Conservation (phyloP, 176 grass and related monocot species). For the Rhynchospora tenuis region DNA sequence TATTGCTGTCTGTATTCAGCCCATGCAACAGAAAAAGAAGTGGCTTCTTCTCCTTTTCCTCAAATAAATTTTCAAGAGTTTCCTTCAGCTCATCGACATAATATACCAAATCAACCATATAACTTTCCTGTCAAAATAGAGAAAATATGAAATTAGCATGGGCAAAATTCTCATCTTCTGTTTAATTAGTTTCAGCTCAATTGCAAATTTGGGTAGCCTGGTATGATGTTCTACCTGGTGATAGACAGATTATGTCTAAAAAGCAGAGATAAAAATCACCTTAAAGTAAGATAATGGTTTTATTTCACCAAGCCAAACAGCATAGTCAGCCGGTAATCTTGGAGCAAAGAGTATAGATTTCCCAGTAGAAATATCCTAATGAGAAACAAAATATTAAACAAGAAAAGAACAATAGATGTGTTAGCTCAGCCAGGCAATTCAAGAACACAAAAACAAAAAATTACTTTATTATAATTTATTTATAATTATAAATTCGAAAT, state of each 20-base stretch:
- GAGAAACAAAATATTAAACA: neutral
- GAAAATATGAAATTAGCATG: slow-evolving; percentile 2
- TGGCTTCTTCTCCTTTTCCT: slow-evolving; percentile 43
- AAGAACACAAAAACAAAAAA: neutral
- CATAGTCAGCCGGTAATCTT: slow-evolving; percentile 86
- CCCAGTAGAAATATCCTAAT: slow-evolving; percentile 74
- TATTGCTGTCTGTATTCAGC: slow-evolving; percentile 74
- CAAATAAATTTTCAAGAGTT: slow-evolving; percentile 45
- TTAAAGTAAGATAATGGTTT: slow-evolving; percentile 52
- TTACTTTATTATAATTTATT: neutral
- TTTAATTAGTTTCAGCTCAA: neutral
- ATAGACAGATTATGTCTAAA: neutral
- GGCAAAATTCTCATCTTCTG: neutral
- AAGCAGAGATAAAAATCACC: slow-evolving; percentile 34
- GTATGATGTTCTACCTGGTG: neutral
- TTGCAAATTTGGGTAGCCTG: neutral
- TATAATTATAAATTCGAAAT: neutral
- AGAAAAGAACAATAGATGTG: neutral
- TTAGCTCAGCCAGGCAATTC: neutral
- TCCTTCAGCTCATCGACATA: slow-evolving; percentile 77
- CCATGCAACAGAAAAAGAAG: slow-evolving; percentile 80
- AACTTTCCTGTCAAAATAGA: slow-evolving; percentile 49
- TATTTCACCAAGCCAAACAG: slow-evolving; percentile 99
- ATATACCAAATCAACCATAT: slow-evolving; percentile 75
- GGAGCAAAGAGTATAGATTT: slow-evolving; percentile 76